Evolutionary conservation across 352 stramenopile species (phyloP).

Genomic region (Globisporangium nunn): DNA sequence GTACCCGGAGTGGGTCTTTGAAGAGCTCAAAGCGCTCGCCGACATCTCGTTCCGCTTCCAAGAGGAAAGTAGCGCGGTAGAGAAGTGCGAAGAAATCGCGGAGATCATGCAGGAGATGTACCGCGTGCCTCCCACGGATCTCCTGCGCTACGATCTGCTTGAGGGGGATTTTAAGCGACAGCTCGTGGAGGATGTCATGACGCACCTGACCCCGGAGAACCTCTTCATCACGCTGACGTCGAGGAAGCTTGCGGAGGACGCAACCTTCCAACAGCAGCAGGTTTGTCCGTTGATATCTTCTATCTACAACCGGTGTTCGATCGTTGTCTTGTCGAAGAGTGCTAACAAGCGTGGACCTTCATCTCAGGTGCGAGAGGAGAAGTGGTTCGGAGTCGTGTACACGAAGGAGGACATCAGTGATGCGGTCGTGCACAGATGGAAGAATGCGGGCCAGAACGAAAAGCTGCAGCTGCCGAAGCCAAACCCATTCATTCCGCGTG

Average conservation of each 20-base stretch:
- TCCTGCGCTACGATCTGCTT: slow-evolving; percentile 60
- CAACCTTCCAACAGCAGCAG: slow-evolving; percentile 27
- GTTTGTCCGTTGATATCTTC: slow-evolving; percentile 10
- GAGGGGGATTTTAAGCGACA: slow-evolving; percentile 41
- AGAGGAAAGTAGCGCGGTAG: slow-evolving; percentile 59
- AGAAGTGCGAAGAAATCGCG: slow-evolving; percentile 63
- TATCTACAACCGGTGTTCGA: not conserved
- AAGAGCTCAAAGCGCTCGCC: slow-evolving; percentile 57
- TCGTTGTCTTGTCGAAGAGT: not conserved
- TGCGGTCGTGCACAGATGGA: slow-evolving; percentile 31
- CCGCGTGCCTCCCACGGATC: slow-evolving; percentile 37
- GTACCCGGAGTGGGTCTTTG: slow-evolving; percentile 61
- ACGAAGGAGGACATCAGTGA: slow-evolving; percentile 30
- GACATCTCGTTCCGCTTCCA: slow-evolving; percentile 75
- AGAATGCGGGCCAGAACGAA: slow-evolving; percentile 22
- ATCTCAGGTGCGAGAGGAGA: slow-evolving; percentile 28
- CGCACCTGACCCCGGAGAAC: slow-evolving; percentile 37
- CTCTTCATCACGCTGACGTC: slow-evolving; percentile 52
- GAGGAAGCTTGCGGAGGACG: slow-evolving; percentile 24
- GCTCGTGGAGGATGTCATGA: slow-evolving; percentile 32
- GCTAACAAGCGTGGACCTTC: not conserved
- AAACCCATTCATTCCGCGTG: slow-evolving; percentile 66
- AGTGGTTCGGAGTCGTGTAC: slow-evolving; percentile 67
- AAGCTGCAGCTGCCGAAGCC: slow-evolving; percentile 44
- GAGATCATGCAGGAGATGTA: slow-evolving; percentile 74